Evolutionary conservation across 2,329 filamentous ascomycete species (phyloP), one percentile per base, ranked within the genome.

Genomic region (Fonsecaea nubica): DNA sequence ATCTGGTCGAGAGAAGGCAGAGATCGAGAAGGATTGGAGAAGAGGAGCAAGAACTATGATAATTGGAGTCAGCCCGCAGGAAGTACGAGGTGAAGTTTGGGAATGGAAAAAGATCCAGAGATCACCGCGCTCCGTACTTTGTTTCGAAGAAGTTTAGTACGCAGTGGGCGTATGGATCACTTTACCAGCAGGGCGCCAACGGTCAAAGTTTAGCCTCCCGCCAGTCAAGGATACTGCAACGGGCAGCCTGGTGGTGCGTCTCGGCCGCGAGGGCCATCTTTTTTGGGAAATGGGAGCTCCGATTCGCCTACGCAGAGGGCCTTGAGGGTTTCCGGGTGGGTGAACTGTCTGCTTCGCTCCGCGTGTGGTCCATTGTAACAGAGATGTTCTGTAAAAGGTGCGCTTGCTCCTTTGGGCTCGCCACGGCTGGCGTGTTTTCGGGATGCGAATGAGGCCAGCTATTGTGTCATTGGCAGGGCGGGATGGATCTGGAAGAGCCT

Each of bases 11-110:
- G 40, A 57, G 52, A 64, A 64, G 65, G 62, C 52, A 45, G 36
- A 48, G 63, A 65, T 53, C 33, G 63, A 56, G 58, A 60, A 56
- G 64, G 58, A 61, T 62, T 66, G 54, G 61, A 63, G 62, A 62
- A 61, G 33, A 35, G 32, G 33, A 40, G 45, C 30, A 40, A 61
- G 10, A 36, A 2, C 42, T 50, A 33, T 45, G 36, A 57, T 32
- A 55, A 45, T 58, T 53, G 40, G 60, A 62, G 60, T 55, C 50
- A 62, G 60, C 50, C 53, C 45, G 57, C 56, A 58, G 56, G 56
- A 33, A 25, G 12, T 59, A 58, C 38, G 56, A 33, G 13, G 12
- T 59, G 33, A 50, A 45, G 32, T 45, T 42, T 59, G 6, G 40
- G 30, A 32, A 21, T 36, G 25, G 42, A 18, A 45, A 58, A 32